Evolutionary conservation across 768 basidiomycete species (phyloP), one percentile per base, ranked within the genome.

Genomic region (Suillus paluster): DNA sequence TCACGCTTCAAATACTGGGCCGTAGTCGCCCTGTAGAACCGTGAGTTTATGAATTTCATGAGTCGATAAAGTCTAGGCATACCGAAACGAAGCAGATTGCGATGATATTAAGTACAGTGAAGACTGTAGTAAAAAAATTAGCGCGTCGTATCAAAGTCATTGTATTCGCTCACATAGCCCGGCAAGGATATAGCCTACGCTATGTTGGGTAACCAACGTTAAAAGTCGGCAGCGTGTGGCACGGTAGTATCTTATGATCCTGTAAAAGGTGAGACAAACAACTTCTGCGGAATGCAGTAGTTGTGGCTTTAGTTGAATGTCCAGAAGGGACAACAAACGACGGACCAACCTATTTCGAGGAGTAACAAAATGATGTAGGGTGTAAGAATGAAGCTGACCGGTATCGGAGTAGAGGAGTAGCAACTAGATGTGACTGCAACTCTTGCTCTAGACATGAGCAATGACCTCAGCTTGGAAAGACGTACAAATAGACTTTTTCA

Each of bases 181-280:
- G 36, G 21, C 52, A 36, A 54, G 21, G 34, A 36, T 36, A 54
- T 54, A 54, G 21, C 34, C 52, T 10, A 54, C 2, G 21, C 9
- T 54, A 15, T 54, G 36, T 36, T 54, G 52, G 21, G 34, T 1
- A 14, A 54, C 14, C 34, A 54, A 36, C 21, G 52, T 36, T 23
- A 54, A 54, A 23, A 54, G 52, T 15, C 15, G 34, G 21, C 52
- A 54, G n/a, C 52, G 52, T 36, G 52, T 54, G 21, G 52, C 14
- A 54, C 34, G 34, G 15, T 54, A 54, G 52, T 23, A 23, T 54
- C 14, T 36, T n/a, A 36, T 54, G 34, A 54, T 36, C 23, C 21
- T 36, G 52, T 54, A 54, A 2, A 54, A 54, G n/a, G 52, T 54
- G 34, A 54, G 52, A 36, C 52, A 34, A 10, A 36, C 34, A 54